Evolutionary conservation across 768 basidiomycete genomes (phyloP), one percentile per base, ranked within the genome.

Genomic region (Tremella yokohamensis): DNA sequence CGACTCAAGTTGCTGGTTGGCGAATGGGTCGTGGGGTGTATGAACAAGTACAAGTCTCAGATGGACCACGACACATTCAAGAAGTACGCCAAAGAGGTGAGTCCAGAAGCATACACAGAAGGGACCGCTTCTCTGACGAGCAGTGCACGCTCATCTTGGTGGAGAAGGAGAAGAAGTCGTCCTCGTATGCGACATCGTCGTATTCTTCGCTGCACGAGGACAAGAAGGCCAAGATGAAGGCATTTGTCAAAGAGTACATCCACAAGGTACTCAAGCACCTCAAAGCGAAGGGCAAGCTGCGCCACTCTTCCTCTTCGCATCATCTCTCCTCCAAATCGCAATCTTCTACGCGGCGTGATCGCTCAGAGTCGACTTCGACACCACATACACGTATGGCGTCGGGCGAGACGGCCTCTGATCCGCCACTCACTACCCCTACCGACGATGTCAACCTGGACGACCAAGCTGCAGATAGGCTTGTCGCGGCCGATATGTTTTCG

Each of bases 91-190:
- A 90, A 91, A 74, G 90, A 97, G 84, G 94, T 90, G 61, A 60
- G 82, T 64, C 9, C 24, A 8, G 48, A 18, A 20, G 8, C 12
- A 11, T 8, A 4, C 6, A 40, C 15, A 4, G 4, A 24, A 45
- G 18, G 42, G 18, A 24, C 8, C 42, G 4, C 22, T 7, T 57
- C 12, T 16, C 39, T 58, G 52, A 57, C 52, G 13, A 34, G 16
- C 69, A 96, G 93, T 80, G 96, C 60, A 91, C 91, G 0, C 82
- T 87, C 58, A 73, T 89, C 51, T 87, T 99, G 56, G 82, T 86
- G n/a, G 88, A 92, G 51, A 96, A 96, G 76, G 94, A 99, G 80
- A 94, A 94, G 77, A 94, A 91, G 74, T 88, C 89, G 0, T 78
- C 84, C 2, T 84, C 83, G 42, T 97, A 87, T 70, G 82, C 81